Conservation (phyloP, 2,329 filamentous ascomycete species). For the Helotiales sp. region DNA sequence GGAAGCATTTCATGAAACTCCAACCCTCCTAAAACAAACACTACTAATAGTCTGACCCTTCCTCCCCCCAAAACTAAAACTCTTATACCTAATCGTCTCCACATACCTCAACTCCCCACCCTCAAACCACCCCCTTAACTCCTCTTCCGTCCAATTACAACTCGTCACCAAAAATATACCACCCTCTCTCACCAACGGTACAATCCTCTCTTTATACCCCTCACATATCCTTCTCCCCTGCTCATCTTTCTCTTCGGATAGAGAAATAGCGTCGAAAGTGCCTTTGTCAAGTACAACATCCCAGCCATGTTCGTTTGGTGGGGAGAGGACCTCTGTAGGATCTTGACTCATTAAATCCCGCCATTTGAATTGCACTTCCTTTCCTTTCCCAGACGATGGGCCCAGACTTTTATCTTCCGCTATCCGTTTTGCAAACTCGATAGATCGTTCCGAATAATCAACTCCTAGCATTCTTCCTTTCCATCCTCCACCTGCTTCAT, state of each 20-base stretch:
- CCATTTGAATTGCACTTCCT: constrained; percentile 46
- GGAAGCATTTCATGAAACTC: neutral
- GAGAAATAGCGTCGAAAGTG: constrained; percentile 91
- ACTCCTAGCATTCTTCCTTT: constrained; percentile 74
- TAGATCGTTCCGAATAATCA: constrained; percentile 78
- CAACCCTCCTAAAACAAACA: constrained; percentile 69
- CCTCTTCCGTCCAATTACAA: constrained; percentile 96
- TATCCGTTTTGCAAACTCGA: constrained; percentile 72
- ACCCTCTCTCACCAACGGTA: constrained; percentile 65
- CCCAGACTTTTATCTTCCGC: constrained; percentile 39
- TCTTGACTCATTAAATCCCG: constrained; percentile 51
- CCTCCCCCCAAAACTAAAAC: constrained; percentile 85
- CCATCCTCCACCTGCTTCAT: constrained; percentile 54
- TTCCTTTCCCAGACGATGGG: constrained; percentile 26
- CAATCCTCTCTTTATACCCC: constrained; percentile 69
- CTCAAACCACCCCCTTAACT: constrained; percentile 79
- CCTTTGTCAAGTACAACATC: constrained; percentile 97
- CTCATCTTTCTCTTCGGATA: constrained; percentile 59
- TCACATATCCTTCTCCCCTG: constrained; percentile 66
- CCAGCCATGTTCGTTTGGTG: constrained; percentile 54
- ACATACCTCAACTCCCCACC: constrained; percentile 49
- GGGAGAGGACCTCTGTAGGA: constrained; percentile 31
- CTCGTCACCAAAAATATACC: constrained; percentile 85
- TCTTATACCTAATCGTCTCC: constrained; percentile 75
- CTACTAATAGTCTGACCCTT: constrained; percentile 89